These are phyloP conservation scores for Xylariaceae sp. DNA, from an alignment of 2,329 filamentous ascomycete species.

Conservation along the genomic window DNA sequence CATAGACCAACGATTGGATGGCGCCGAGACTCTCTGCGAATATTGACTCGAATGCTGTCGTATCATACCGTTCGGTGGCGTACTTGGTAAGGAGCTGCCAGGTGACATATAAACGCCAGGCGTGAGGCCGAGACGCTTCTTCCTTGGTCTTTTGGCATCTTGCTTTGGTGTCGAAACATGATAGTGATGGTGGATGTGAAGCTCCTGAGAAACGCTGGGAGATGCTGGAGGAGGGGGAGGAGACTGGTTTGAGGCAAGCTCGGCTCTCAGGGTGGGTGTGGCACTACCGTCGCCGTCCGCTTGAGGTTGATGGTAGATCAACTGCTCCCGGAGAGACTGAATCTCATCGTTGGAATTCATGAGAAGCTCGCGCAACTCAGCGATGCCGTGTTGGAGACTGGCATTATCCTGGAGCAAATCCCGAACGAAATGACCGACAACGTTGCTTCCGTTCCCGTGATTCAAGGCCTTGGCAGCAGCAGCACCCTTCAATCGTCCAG, in stretches of 20 bases:
- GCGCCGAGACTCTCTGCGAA: constrained; percentile 42
- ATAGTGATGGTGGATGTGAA: constrained; percentile 95
- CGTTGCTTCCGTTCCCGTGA: constrained; percentile 56
- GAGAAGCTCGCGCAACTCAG: constrained; percentile 86
- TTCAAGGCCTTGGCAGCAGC: constrained; percentile 66
- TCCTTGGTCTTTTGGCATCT: constrained; percentile 62
- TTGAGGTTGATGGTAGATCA: constrained; percentile 72
- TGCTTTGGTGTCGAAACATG: constrained; percentile 60
- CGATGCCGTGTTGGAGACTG: constrained; percentile 84
- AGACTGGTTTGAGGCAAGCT: constrained; percentile 55
- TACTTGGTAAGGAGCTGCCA: constrained; percentile 34
- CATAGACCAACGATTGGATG: constrained; percentile 59
- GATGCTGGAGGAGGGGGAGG: constrained; percentile 21
- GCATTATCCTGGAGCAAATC: constrained; percentile 95
- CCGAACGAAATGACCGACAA: constrained; percentile 94
- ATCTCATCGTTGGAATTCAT: constrained; percentile 92
- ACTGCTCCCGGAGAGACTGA: constrained; percentile 75
- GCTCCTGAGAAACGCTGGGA: constrained; percentile 59
- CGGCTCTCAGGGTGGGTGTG: constrained; percentile 35
- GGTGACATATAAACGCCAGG: constrained; percentile 58
- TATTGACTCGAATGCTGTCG: constrained; percentile 37
- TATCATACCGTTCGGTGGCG: constrained; percentile 35
- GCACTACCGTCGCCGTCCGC: constrained; percentile 39
- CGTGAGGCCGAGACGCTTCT: constrained; percentile 63
- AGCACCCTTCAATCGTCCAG: constrained; percentile 74